phyloP scores from a whole-genome alignment of 768 basidiomycete species.

The Boletellus sp. region DNA sequence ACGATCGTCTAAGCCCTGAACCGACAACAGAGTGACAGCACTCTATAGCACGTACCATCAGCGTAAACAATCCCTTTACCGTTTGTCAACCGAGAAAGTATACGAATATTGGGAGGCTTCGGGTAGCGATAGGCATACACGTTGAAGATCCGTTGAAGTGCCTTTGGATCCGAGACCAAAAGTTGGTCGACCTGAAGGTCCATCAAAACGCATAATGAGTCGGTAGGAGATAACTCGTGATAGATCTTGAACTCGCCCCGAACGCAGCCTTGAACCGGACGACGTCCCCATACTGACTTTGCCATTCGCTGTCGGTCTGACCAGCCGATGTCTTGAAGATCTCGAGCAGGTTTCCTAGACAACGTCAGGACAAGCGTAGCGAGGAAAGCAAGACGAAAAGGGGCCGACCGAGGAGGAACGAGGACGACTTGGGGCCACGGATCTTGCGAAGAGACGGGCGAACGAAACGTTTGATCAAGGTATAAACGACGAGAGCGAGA shows the following conservation, averaged over 20 bases:
- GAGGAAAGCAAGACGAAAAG: background rate
- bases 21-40: background rate
- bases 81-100: conserved; percentile 10
- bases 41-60: conserved; percentile 29
- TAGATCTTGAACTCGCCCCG: conserved; percentile 15
- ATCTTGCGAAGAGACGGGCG: background rate
- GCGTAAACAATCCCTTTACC: conserved; percentile 41
- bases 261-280: conserved; percentile 27
- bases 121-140: conserved; percentile 37
- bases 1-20: conserved; percentile 11
- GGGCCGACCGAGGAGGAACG: background rate
- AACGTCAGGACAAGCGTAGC: background rate
- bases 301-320: conserved; percentile 28
- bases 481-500: background rate
- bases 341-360: conserved; percentile 15
- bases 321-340: conserved; percentile 23
- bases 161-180: conserved; percentile 47
- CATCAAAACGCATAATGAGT: background rate
- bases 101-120: conserved; percentile 32
- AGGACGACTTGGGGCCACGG: background rate
- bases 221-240: background rate
- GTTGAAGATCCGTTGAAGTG: conserved; percentile 37
- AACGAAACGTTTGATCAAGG: background rate
- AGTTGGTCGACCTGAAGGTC: conserved; percentile 25
- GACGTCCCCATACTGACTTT: conserved; percentile 27